Base-by-base conservation (phyloP, 2,329 filamentous ascomycete genomes). In the Apiospora marii region DNA sequence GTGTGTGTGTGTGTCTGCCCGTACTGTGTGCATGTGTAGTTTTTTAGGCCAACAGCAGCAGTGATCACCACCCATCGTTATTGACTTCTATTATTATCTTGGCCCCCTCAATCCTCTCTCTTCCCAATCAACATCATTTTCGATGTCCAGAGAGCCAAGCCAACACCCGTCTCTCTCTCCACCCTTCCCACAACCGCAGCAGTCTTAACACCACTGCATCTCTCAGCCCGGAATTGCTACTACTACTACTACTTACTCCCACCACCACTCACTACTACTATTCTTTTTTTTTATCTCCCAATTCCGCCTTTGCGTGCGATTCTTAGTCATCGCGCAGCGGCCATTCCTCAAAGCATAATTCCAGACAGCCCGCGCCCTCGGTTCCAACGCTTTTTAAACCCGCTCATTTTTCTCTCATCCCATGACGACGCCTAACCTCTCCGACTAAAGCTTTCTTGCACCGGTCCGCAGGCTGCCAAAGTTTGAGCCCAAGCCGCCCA, bases 21-120 rank as follows among this genome's bases (percentile, higher is more conserved):
- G 34, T 64, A 64, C 58, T 64, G 58, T 64, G 53, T 61, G 53
- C 53, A 37, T 41, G 19, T 64, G 34, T 64, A 64, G 34, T 41
- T 37, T 37, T 61, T 61, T 61, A 13, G 34, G 34, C 58, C 58
- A 64, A 41, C 58, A 41, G 58, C 58, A 64, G 34, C 58, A 64
- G 58, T 41, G 22, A 41, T 64, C 30, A 64, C 22, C 58, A 64
- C 10, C 58, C 34, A 41, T 41, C 58, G 22, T 64, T 64, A 64
- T 64, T 41, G 34, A 64, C 58, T 64, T 64, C 58, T 64, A 64
- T 64, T 64, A 64, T 64, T 64, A 64, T 64, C 58, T 37, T 64
- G 58, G 58, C 58, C 58, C 58, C 58, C 58, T 64, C 58, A 64
- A 64, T 64, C 34, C 58, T 64, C 58, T 64, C 58, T 64, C 22